These are phyloP conservation scores for Lactifluus echinatus DNA, from an alignment of 768 basidiomycete species.

Conservation along the genomic window DNA sequence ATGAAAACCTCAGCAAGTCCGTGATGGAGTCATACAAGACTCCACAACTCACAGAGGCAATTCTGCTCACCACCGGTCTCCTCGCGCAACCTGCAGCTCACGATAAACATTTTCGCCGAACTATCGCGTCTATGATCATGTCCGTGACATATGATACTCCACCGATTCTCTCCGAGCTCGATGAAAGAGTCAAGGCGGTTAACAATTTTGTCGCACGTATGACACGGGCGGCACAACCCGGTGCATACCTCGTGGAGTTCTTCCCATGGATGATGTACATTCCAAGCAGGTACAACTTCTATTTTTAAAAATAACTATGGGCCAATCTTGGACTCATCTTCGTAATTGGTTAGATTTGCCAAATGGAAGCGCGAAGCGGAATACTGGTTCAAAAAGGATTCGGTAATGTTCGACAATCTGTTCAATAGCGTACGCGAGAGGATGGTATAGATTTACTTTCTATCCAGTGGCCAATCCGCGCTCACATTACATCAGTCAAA, in stretches of 20 bases:
- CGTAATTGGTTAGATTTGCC: background rate
- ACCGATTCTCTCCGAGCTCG: constrained; percentile 7
- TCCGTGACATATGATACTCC: constrained; percentile 12
- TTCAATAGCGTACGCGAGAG: constrained; percentile 8
- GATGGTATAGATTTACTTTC: background rate
- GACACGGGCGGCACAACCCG: constrained; percentile 11
- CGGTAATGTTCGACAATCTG: constrained; percentile 11
- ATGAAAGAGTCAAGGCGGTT: constrained; percentile 6
- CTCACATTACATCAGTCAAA: background rate
- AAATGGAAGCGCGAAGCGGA: constrained; percentile 21
- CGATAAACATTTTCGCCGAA: constrained; percentile 10
- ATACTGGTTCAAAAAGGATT: constrained; percentile 15
- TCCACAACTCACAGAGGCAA: constrained; percentile 5
- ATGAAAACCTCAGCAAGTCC: constrained; percentile 7
- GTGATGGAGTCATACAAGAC: constrained; percentile 4
- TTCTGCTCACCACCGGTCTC: constrained; percentile 9
- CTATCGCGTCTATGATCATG: constrained; percentile 14
- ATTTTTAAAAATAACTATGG: background rate
- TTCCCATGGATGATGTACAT: constrained; percentile 19
- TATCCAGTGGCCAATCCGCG: background rate
- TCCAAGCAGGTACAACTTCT: constrained; percentile 1
- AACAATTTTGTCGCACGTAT: constrained; percentile 14
- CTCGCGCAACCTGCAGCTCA: constrained; percentile 3
- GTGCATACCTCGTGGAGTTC: constrained; percentile 17
- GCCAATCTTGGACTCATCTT: background rate